Conservation (phyloP, 2,329 filamentous ascomycete species). For the Domatiomyces catenatus region DNA sequence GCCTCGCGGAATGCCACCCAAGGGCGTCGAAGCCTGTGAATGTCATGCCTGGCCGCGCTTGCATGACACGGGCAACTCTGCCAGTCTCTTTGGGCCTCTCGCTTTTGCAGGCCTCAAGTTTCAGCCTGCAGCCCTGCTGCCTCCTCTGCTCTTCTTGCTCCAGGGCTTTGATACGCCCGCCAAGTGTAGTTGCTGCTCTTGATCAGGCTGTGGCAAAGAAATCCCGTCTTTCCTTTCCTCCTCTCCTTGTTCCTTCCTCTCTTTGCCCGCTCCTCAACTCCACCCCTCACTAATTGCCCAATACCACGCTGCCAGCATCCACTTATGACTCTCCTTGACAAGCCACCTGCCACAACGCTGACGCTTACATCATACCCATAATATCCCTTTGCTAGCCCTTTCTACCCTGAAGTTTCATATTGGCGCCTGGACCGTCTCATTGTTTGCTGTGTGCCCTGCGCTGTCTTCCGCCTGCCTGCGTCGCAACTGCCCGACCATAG, state of each 20-base stretch:
- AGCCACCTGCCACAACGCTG: background rate
- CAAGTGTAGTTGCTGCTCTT: background rate
- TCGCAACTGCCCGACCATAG: background rate
- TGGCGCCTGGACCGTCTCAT: background rate
- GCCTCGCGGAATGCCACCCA: background rate
- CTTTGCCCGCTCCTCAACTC: background rate
- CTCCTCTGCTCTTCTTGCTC: background rate
- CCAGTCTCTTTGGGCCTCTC: background rate
- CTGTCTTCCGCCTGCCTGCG: background rate
- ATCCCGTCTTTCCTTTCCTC: background rate
- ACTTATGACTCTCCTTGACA: background rate
- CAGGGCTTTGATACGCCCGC: background rate
- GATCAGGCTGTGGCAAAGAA: background rate
- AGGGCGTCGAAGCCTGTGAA: background rate
- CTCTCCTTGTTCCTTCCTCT: background rate
- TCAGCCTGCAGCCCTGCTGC: background rate
- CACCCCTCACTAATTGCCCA: background rate
- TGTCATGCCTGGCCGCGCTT: background rate
- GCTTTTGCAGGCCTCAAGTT: background rate
- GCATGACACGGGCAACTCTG: background rate
- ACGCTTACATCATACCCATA: background rate
- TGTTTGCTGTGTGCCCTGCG: background rate
- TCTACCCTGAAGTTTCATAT: background rate
- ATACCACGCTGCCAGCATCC: background rate
- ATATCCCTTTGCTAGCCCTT: background rate